Conservation (phyloP, 176 grass and related monocot genomes). For the Phyllostachys edulis region DNA sequence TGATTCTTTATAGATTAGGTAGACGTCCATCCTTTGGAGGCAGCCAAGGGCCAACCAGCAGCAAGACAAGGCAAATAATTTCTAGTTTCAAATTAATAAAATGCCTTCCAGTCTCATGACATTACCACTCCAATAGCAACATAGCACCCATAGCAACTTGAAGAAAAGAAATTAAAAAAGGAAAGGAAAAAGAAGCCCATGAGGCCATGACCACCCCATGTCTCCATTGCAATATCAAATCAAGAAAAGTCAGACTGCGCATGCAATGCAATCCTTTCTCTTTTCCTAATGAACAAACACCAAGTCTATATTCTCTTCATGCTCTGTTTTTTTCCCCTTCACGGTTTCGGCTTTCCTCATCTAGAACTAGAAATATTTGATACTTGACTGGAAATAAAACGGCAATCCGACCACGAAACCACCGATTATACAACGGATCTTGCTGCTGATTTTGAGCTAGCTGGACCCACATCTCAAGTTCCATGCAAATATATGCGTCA, state of each 20-base stretch:
- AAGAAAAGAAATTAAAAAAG: background rate
- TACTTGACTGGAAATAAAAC: background rate
- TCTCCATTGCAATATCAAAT: background rate
- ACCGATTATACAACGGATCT: background rate
- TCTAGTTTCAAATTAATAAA: background rate
- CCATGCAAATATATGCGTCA: background rate
- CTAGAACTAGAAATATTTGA: constrained; percentile 10
- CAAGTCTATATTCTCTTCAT: constrained; percentile 26
- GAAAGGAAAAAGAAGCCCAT: background rate
- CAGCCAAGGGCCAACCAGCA: constrained; percentile 26
- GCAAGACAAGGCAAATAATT: background rate
- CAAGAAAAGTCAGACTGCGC: constrained; percentile 29
- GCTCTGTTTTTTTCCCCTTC: background rate
- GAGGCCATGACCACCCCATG: background rate
- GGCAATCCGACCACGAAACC: constrained; percentile 2
- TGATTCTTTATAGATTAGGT: background rate
- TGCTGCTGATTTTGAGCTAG: constrained; percentile 3
- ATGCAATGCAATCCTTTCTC: background rate
- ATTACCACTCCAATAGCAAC: background rate
- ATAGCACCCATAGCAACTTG: background rate
- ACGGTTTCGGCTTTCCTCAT: constrained; percentile 38
- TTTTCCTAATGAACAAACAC: background rate
- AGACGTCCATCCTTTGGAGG: constrained; percentile 4
- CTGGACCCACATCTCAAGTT: background rate
- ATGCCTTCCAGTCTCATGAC: background rate